phyloP scores from a whole-genome alignment of 2,329 filamentous ascomycete genomes.

The Venturia oleaginea region DNA sequence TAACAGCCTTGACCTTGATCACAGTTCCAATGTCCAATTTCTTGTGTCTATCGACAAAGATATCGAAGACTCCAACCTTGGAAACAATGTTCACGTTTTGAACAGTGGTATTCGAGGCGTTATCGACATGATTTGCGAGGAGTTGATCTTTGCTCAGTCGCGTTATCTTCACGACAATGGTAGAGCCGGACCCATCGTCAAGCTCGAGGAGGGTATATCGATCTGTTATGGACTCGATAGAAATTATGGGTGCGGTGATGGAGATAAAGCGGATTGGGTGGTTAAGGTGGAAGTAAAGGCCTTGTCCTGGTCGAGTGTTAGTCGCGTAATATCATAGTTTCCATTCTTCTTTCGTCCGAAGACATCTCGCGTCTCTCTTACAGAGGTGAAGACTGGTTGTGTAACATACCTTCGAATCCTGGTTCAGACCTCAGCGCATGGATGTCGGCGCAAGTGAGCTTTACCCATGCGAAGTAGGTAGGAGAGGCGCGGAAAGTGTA shows the following conservation, averaged over 20 bases:
- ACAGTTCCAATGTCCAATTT: slow-evolving; percentile 39
- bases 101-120: slow-evolving; percentile 27
- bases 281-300: slow-evolving; percentile 47
- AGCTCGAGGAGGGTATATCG: slow-evolving; percentile 42
- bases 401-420: slow-evolving; percentile 41
- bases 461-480: slow-evolving; percentile 56
- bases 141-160: slow-evolving; percentile 21
- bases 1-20: slow-evolving; percentile 48
- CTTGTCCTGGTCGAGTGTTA: slow-evolving; percentile 35
- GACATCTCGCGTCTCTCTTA: neutral
- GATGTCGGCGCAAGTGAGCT: slow-evolving; percentile 47
- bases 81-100: slow-evolving; percentile 31
- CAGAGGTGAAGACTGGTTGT: neutral
- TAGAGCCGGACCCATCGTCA: slow-evolving; percentile 53
- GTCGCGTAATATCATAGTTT: neutral
- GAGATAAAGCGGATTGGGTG: slow-evolving; percentile 41
- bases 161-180: slow-evolving; percentile 47
- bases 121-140: slow-evolving; percentile 19
- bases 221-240: slow-evolving; percentile 32
- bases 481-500: slow-evolving; percentile 51
- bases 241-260: slow-evolving; percentile 36
- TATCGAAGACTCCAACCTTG: slow-evolving; percentile 33
- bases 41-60: slow-evolving; percentile 27
- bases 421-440: slow-evolving; percentile 39
- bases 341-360: too few species aligned